Conservation (phyloP, 768 basidiomycete genomes). For the Tylopilus rubrobrunneus region DNA sequence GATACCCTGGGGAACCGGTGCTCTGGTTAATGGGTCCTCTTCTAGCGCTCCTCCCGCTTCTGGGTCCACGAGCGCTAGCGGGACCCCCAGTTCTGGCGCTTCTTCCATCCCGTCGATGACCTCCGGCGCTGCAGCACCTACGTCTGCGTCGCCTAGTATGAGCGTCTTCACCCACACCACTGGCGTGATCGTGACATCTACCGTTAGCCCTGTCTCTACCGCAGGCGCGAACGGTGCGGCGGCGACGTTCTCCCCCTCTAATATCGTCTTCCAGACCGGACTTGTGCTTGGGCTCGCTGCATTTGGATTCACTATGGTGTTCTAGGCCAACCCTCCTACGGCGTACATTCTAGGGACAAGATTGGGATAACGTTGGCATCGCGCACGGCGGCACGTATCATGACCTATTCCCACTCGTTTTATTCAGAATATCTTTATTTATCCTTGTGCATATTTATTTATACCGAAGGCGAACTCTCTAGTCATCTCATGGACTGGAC, state of each 20-base stretch:
- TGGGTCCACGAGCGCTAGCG: neutral
- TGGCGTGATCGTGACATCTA: neutral
- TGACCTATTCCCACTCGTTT: neutral
- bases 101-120: constrained; percentile 2
- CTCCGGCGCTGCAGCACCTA: neutral
- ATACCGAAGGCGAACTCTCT: neutral
- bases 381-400: neutral
- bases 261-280: constrained; percentile 12
- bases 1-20: constrained; percentile 68
- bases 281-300: constrained; percentile 19
- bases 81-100: constrained; percentile 2
- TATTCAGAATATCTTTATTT: neutral
- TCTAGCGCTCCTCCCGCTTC: neutral
- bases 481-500: neutral
- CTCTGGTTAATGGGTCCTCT: constrained; percentile 44
- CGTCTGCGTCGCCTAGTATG: neutral
- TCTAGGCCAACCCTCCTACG: constrained; percentile 9
- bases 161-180: neutral
- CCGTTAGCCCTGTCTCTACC: neutral
- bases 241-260: neutral
- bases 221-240: constrained; percentile 7
- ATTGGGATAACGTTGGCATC: neutral
- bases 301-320: constrained; percentile 13
- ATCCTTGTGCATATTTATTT: neutral
- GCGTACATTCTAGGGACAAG: neutral